Evolutionary conservation across 2,329 filamentous ascomycete species (phyloP).

Genomic region (Sclerotinia subarctica): DNA sequence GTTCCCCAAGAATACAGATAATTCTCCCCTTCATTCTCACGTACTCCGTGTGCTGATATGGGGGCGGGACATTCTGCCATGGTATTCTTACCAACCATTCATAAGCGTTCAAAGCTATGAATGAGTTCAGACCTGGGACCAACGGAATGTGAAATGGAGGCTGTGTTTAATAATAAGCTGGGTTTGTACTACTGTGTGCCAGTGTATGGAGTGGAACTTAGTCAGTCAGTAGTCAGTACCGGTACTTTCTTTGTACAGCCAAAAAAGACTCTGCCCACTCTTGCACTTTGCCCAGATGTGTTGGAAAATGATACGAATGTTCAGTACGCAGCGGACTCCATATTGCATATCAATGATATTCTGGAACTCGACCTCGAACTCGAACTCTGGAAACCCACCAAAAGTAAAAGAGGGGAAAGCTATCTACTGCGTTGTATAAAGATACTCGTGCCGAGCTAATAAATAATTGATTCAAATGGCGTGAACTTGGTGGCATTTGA

Average conservation of each 20-base stretch:
- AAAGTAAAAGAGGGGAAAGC: background rate
- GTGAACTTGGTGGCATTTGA: background rate
- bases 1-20: background rate
- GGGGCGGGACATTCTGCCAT: background rate
- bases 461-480: conserved; percentile 10
- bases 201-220: too few species aligned
- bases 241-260: background rate
- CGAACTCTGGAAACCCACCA: too few species aligned
- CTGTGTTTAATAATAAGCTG: background rate
- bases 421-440: background rate
- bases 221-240: too few species aligned
- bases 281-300: background rate
- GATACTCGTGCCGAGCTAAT: background rate
- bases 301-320: too few species aligned
- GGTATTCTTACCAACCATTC: background rate
- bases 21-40: background rate
- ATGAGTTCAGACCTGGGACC: background rate
- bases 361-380: too few species aligned
- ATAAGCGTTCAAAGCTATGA: background rate
- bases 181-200: background rate
- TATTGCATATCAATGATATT: background rate
- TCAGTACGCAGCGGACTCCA: too few species aligned
- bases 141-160: background rate
- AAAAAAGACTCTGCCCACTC: background rate
- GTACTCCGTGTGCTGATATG: background rate